A percentile compares a stretch with the other conserved stretches of the same genome.
Evolutionary conservation across 192 early-diverging fungal species (phyloP).

Genomic region (Backusella psychrophila): DNA sequence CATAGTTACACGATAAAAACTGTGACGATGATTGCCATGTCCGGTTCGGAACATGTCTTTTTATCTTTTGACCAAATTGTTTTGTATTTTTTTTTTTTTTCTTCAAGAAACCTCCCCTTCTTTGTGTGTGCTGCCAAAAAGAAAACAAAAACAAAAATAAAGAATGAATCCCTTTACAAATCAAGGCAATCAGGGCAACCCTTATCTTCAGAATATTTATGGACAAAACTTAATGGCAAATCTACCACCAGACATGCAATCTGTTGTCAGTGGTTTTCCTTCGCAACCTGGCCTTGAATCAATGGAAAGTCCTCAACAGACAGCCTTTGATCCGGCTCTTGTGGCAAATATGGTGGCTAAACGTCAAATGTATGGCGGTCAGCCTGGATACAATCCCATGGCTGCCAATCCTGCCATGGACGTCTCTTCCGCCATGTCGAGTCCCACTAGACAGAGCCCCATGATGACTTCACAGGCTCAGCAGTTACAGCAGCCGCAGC

Average conservation of each 20-base stretch:
- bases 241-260: slow-evolving; percentile 17
- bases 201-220: slow-evolving; percentile 21
- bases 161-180: slow-evolving; percentile 23
- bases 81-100: background rate
- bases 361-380: slow-evolving; percentile 2
- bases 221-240: slow-evolving; percentile 12
- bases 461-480: slow-evolving; percentile 9
- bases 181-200: slow-evolving; percentile 10
- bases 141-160: background rate
- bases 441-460: background rate
- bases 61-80: background rate
- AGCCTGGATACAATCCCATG: background rate
- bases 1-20: background rate
- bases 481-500: slow-evolving; percentile 6
- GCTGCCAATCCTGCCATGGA: background rate
- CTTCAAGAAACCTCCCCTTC: background rate
- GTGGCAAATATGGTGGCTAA: slow-evolving; percentile 8
- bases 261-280: slow-evolving; percentile 18
- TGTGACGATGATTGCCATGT: background rate
- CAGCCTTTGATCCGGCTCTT: background rate
- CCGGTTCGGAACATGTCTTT: background rate
- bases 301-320: slow-evolving; percentile 5
- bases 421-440: slow-evolving; percentile 5
- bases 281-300: background rate
- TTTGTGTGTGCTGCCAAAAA: background rate